These are phyloP conservation scores for Phyllosticta capitalensis DNA, from an alignment of 2,329 filamentous ascomycete genomes.

Conservation along the genomic window DNA sequence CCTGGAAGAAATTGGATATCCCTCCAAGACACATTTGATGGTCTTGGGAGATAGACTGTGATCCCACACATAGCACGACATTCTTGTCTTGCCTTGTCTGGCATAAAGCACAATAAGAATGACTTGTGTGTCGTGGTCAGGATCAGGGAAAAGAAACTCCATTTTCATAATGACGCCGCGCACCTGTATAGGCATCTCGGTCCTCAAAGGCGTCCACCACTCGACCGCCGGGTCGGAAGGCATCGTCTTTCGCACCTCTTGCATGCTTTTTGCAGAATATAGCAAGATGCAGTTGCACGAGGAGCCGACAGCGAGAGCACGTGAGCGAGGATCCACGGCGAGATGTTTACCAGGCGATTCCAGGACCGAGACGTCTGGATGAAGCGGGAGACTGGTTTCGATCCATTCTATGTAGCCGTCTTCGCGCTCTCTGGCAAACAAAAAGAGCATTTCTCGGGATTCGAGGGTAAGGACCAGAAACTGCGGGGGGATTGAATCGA, in stretches of 20 bases:
- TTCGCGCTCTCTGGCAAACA: slow-evolving; percentile 50
- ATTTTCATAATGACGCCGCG: slow-evolving; percentile 74
- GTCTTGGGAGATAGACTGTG: slow-evolving; percentile 32
- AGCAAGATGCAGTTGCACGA: slow-evolving; percentile 62
- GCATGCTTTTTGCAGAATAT: slow-evolving; percentile 56
- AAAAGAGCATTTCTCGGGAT: slow-evolving; percentile 63
- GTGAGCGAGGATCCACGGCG: slow-evolving; percentile 64
- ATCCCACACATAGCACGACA: slow-evolving; percentile 45
- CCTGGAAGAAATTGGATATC: slow-evolving; percentile 12
- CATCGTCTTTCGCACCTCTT: slow-evolving; percentile 37
- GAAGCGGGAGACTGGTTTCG: slow-evolving; percentile 49
- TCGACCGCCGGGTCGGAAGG: neutral
- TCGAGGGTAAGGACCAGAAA: slow-evolving; percentile 68
- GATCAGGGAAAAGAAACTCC: slow-evolving; percentile 69
- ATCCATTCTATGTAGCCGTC: slow-evolving; percentile 49
- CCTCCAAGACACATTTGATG: slow-evolving; percentile 3
- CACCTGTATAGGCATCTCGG: slow-evolving; percentile 39
- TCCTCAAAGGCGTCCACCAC: slow-evolving; percentile 49
- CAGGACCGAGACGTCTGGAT: slow-evolving; percentile 44
- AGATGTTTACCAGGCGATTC: slow-evolving; percentile 55
- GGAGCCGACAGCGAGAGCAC: slow-evolving; percentile 58
- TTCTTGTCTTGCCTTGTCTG: slow-evolving; percentile 34
- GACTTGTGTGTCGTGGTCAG: slow-evolving; percentile 57
- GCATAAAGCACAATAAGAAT: slow-evolving; percentile 61
- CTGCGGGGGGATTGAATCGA: slow-evolving; percentile 58